A percentile compares a stretch with the other conserved stretches of the same genome.
Conservation (phyloP, 2,329 filamentous ascomycete genomes). For the Fusarium sp. region DNA sequence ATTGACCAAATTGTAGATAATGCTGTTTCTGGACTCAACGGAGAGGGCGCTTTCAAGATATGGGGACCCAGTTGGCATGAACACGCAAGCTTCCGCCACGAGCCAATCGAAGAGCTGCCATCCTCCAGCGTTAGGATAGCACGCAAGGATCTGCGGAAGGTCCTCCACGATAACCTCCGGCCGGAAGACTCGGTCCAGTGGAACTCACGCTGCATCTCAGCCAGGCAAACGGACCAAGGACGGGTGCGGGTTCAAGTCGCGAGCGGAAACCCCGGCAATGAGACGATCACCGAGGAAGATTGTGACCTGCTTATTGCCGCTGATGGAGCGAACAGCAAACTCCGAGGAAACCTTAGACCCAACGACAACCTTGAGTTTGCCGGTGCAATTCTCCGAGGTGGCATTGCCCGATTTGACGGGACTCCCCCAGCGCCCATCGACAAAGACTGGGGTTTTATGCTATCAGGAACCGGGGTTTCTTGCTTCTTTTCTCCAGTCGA, state of each 20-base stretch:
- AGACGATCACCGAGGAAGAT: slow-evolving; percentile 20
- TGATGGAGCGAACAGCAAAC: slow-evolving; percentile 55
- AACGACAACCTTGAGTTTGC: slow-evolving; percentile 51
- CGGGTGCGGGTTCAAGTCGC: slow-evolving; percentile 35
- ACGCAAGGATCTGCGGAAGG: slow-evolving; percentile 47
- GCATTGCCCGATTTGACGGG: slow-evolving; percentile 48
- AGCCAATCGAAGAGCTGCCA: slow-evolving; percentile 47
- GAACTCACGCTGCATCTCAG: slow-evolving; percentile 40
- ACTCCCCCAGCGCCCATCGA: slow-evolving; percentile 46
- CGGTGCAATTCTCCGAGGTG: slow-evolving; percentile 52
- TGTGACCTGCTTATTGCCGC: slow-evolving; percentile 57
- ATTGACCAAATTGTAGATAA: slow-evolving; percentile 46
- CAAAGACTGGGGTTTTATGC: slow-evolving; percentile 52
- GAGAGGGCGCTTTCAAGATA: slow-evolving; percentile 49
- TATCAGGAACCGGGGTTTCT: slow-evolving; percentile 50
- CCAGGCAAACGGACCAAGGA: slow-evolving; percentile 32
- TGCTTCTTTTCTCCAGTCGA: slow-evolving; percentile 58
- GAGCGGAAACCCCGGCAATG: background rate
- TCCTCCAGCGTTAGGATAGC: slow-evolving; percentile 49
- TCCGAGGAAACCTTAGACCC: slow-evolving; percentile 51
- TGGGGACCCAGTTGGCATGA: slow-evolving; percentile 52
- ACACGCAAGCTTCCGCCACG: slow-evolving; percentile 44
- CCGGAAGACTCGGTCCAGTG: slow-evolving; percentile 38
- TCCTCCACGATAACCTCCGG: slow-evolving; percentile 44
- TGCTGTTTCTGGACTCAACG: slow-evolving; percentile 45